Evolutionary conservation across 2,329 filamentous ascomycete species (phyloP), one percentile per base, ranked within the genome.

Genomic region (Sarocladiaceae sp.): DNA sequence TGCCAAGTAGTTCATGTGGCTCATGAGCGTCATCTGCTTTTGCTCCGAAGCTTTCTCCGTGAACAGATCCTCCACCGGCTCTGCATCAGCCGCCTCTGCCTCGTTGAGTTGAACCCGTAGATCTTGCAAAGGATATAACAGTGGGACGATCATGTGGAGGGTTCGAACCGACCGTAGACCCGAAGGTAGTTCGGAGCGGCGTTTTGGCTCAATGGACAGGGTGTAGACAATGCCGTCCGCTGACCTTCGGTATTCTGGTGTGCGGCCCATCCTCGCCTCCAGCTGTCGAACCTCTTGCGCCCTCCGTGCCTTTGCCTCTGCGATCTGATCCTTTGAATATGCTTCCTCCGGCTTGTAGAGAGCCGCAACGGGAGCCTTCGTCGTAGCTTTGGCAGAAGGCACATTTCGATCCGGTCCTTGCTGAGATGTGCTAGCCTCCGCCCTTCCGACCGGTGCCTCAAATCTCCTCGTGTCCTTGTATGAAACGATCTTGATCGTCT

Each of bases 1-100:
- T 2, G 79, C 72, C 6, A 91, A 65, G 55, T 83, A 87, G 57
- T 91, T 91, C 53, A 91, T 61, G 53, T 87, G 83, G 47, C 78
- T 83, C 65, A 85, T 84, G 45, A 93, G 62, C 9, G 74, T 82
- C 65, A 82, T 70, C 33, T 80, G 70, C 31, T 68, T 70, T 53
- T 80, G 74, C 43, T 78, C 69, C 20, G 62, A 63, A 13, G 76
- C 73, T 59, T 75, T 80, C 47, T 74, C 62, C 6, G 72, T 66
- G 53, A 91, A 93, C 0, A 81, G 68, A 43, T 74, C 69, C 59
- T 89, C 82, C 2, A 87, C 69, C 1, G 69, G 68, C 53, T 78
- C 76, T 1, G 80, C 82, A 47, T 82, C 80, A 11, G 67, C 60
- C 0, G 74, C 69, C 16, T 78, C 72, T 3, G 80, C 75, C 39